Evolutionary conservation across 2,329 filamentous ascomycete genomes (phyloP).

Genomic region (Dendryphion nanum): DNA sequence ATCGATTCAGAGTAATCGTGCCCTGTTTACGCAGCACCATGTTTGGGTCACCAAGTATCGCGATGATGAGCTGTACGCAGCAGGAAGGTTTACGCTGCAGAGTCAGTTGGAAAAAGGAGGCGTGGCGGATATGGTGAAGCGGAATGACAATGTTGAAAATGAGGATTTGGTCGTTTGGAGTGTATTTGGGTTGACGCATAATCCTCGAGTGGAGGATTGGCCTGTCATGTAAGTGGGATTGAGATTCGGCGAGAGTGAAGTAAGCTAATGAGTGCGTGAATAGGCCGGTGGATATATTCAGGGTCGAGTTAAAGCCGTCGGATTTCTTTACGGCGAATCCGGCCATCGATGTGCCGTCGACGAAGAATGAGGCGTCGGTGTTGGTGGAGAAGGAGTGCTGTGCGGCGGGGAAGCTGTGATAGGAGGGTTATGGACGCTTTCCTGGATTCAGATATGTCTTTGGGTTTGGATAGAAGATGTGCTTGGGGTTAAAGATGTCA

Average conservation of each 20-base stretch:
- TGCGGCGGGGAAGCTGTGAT: too few species aligned
- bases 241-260: background rate
- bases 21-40: conserved; percentile 51
- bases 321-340: conserved; percentile 57
- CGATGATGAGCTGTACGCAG: conserved; percentile 53
- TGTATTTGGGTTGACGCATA: conserved; percentile 53
- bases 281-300: conserved; percentile 48
- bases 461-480: too few species aligned
- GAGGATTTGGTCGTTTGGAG: conserved; percentile 52
- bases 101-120: conserved; percentile 44
- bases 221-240: conserved; percentile 41
- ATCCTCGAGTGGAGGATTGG: conserved; percentile 52
- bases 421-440: too few species aligned
- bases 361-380: conserved; percentile 30
- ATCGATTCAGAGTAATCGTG: conserved; percentile 46
- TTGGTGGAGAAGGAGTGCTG: conserved; percentile 28
- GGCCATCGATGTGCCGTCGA: conserved; percentile 51
- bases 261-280: conserved; percentile 6
- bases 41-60: conserved; percentile 56
- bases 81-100: conserved; percentile 49
- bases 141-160: conserved; percentile 44
- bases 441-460: too few species aligned
- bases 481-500: too few species aligned
- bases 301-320: conserved; percentile 48
- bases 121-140: conserved; percentile 44